These are phyloP conservation scores for Ogataea hybrid DNA, from an alignment of 1,139 yeast genomes.

Conservation along the genomic window DNA sequence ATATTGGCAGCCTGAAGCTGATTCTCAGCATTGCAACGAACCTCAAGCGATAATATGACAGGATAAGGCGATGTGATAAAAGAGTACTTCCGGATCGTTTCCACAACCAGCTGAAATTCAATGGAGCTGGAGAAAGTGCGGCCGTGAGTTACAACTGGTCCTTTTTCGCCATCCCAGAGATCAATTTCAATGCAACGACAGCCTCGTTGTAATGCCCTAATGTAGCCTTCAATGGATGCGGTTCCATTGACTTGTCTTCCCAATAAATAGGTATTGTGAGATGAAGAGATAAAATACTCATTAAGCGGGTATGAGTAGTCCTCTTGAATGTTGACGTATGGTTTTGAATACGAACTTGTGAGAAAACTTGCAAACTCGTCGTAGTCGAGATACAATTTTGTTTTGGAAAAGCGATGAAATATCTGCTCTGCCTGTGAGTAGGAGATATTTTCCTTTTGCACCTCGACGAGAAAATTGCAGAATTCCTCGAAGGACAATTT, in stretches of 20 bases:
- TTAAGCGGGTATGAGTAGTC: slow-evolving; percentile 71
- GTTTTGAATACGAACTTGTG: slow-evolving; percentile 44
- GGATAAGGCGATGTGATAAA: slow-evolving; percentile 85
- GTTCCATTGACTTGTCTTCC: slow-evolving; percentile 94
- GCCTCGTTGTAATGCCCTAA: slow-evolving; percentile 85
- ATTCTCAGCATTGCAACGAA: slow-evolving; percentile 66
- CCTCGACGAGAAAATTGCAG: slow-evolving; percentile 41
- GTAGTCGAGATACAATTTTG: slow-evolving; percentile 16
- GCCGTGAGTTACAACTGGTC: slow-evolving; percentile 92
- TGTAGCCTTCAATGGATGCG: slow-evolving; percentile 87
- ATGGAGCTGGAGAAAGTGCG: slow-evolving; percentile 75
- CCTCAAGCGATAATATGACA: slow-evolving; percentile 80
- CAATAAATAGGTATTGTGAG: slow-evolving; percentile 88
- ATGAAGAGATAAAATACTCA: slow-evolving; percentile 86
- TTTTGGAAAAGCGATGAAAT: slow-evolving; percentile 44
- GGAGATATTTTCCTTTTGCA: slow-evolving; percentile 49
- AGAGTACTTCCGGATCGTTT: slow-evolving; percentile 76
- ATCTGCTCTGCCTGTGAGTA: slow-evolving; percentile 33
- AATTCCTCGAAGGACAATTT: slow-evolving; percentile 40
- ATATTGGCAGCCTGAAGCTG: slow-evolving; percentile 58
- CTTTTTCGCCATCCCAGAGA: slow-evolving; percentile 78
- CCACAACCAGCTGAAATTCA: slow-evolving; percentile 65
- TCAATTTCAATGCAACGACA: slow-evolving; percentile 93
- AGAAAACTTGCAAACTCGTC: slow-evolving; percentile 48
- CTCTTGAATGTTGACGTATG: slow-evolving; percentile 33